phyloP scores from a whole-genome alignment of 2,329 filamentous ascomycete species.

The Ascochyta fabae region DNA sequence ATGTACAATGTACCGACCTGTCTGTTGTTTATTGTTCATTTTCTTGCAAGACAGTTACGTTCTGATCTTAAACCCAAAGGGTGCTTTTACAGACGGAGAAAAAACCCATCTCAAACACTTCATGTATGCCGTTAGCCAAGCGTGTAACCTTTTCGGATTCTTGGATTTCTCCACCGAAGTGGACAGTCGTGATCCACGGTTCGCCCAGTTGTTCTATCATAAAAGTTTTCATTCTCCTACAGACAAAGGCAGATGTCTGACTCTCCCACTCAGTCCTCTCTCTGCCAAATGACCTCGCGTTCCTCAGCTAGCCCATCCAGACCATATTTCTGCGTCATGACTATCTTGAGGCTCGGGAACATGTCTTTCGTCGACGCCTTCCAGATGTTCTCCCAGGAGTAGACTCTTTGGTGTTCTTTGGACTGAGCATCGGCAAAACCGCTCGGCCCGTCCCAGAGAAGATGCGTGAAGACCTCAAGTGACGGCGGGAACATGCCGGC shows the following conservation, averaged over 20 bases:
- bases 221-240: background rate
- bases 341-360: background rate
- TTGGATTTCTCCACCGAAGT: background rate
- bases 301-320: background rate
- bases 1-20: too few species aligned
- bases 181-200: background rate
- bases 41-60: fast-evolving
- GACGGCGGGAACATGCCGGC: background rate
- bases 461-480: background rate
- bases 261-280: background rate
- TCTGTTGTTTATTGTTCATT: too few species aligned
- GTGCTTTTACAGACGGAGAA: too few species aligned
- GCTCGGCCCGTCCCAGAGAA: background rate
- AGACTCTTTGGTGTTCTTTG: background rate
- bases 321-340: background rate
- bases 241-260: background rate
- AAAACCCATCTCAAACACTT: too few species aligned
- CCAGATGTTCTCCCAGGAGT: background rate
- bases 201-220: too few species aligned
- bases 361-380: background rate
- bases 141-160: too few species aligned
- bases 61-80: too few species aligned
- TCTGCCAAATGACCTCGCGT: background rate
- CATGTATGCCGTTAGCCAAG: too few species aligned
- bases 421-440: background rate